These are phyloP conservation scores for Gymnopilus junonius DNA, from an alignment of 768 basidiomycete genomes.

Conservation along the genomic window DNA sequence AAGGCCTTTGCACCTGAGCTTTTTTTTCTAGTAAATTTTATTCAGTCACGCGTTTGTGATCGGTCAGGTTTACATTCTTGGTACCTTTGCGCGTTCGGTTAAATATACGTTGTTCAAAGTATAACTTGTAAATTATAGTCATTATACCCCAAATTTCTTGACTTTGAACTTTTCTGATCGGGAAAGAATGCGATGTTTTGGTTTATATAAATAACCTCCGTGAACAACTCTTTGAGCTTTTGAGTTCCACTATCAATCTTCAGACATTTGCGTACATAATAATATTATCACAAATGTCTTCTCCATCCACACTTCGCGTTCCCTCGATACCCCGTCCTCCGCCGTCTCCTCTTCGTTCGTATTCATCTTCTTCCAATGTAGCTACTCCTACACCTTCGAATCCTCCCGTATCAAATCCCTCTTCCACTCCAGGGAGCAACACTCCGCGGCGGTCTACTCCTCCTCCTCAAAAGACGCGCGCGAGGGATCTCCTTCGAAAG, in stretches of 20 bases:
- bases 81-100: slow-evolving; percentile 2
- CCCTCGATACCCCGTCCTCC: slow-evolving; percentile 28
- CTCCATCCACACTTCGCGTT: slow-evolving; percentile 19
- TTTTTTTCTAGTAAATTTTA: background rate
- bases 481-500: slow-evolving; percentile 78
- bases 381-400: slow-evolving; percentile 3
- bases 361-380: slow-evolving; percentile 11
- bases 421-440: background rate
- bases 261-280: too few species aligned
- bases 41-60: background rate
- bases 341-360: slow-evolving; percentile 27
- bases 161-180: background rate
- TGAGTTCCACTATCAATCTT: background rate
- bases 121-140: slow-evolving; percentile 5
- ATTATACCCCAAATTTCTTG: slow-evolving; percentile 10
- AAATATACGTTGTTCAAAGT: slow-evolving; percentile 1
- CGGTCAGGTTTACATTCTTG: background rate
- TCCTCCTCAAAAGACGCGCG: slow-evolving; percentile 54
- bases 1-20: background rate
- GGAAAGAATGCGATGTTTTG: background rate
- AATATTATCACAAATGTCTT: too few species aligned
- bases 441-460: slow-evolving; percentile 8
- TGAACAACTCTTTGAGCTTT: too few species aligned
- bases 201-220: background rate
- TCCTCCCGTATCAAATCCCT: background rate